Base-by-base conservation (phyloP, 2,329 filamentous ascomycete genomes). In the Aspergillus pseudoterreus region DNA sequence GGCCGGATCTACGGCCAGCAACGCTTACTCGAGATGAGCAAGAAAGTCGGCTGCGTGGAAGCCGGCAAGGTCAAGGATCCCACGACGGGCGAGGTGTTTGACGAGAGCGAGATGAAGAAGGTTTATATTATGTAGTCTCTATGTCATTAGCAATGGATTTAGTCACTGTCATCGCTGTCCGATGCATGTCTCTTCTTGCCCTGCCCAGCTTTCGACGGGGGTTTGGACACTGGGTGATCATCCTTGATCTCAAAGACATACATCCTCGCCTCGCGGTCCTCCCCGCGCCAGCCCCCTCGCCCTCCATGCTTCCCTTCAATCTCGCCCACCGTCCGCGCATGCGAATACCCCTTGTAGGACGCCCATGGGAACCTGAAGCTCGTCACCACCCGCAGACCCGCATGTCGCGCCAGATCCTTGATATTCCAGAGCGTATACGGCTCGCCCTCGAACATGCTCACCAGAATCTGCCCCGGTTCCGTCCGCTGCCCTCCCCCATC, bases 371-470 rank as follows among this genome's bases (percentile, higher is more conserved):
- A 78, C 36, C 58, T 70, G 55, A 78, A 78, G 60, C 73, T 77
- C 38, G 73, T 75, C 12, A 75, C 69, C 50, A 78, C 71, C 54
- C 66, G 63, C 56, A 77, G 50, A n/a, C 75, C 72, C 39, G 70
- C 69, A 64, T 96, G 90, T 6, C 92, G 81, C 2, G 83, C 94
- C 24, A 99, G 77, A 74, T 96, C 92, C 33, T 86, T 82, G 22
- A 97, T 81, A 73, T 97, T 96, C 94, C 94, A 99, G 1, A 96
- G 80, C 2, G 90, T 92, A 69, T 99, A 99, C 0, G 94, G 94
- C 70, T 95, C 87, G 52, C 88, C 88, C 70, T 96, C 92, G 69
- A 99, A 99, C 9, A 97, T 75, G 0, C 91, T 95, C 19, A 97
- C 84, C 47, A 96, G 73, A 49, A 96, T 84, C 61, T 81, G 71